Conservation (phyloP, 768 basidiomycete species). For the Albatrellus ellisii region DNA sequence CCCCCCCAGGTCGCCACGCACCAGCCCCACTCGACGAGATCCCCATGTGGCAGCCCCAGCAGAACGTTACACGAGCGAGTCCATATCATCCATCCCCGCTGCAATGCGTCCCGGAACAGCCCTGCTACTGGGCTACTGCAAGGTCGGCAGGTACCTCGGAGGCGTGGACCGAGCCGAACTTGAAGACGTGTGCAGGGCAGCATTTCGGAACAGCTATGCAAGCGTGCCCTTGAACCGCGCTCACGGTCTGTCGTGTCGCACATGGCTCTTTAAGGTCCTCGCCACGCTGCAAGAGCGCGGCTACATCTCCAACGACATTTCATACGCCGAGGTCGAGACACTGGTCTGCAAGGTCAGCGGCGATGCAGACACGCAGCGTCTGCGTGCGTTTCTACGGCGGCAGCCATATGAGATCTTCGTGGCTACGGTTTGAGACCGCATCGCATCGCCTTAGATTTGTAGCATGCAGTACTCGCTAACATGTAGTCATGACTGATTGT, state of each 20-base stretch:
- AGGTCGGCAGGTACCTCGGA: constrained; percentile 7
- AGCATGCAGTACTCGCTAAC: too few relatives aligned
- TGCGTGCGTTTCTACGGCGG: constrained; percentile 9
- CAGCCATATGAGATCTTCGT: constrained; percentile 5
- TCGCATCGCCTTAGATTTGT: too few relatives aligned
- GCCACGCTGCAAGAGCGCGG: constrained; percentile 9
- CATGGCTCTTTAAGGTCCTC: constrained; percentile 11
- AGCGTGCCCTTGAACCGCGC: neutral
- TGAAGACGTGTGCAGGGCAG: constrained; percentile 10
- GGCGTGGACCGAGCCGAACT: constrained; percentile 7
- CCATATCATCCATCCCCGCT: constrained; percentile 1
- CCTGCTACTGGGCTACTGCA: constrained; percentile 12
- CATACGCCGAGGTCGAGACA: constrained; percentile 3
- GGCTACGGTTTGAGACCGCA: constrained; percentile 6
- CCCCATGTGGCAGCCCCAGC: neutral
- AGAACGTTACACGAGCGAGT: neutral
- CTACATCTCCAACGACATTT: constrained; percentile 4
- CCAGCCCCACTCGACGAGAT: constrained; percentile 4
- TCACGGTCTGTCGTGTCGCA: too few relatives aligned
- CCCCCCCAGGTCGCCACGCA: constrained; percentile 7
- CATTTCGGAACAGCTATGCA: constrained; percentile 3
- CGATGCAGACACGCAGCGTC: constrained; percentile 12
- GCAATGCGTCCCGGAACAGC: constrained; percentile 3
- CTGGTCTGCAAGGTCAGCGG: constrained; percentile 11
- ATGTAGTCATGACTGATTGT: too few relatives aligned